These are phyloP conservation scores for Henckelia pumila DNA, from an alignment of 257 asterid genomes.

Conservation along the genomic window DNA sequence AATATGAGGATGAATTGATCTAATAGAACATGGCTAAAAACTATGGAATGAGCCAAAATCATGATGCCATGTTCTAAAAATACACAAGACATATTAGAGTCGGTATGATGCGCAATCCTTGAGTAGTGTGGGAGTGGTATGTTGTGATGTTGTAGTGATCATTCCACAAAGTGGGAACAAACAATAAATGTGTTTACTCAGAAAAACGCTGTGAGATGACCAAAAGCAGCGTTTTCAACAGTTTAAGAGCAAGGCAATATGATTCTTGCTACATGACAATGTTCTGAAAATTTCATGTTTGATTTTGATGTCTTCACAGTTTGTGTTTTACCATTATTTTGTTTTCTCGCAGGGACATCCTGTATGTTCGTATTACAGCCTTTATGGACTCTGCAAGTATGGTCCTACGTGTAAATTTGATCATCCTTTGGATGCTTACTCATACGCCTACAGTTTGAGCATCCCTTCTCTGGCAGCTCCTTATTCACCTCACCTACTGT, in stretches of 20 bases:
- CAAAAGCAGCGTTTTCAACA: not conserved
- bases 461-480: conserved; percentile 39
- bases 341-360: conserved; percentile 52
- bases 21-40: not conserved
- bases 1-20: not conserved
- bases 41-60: not conserved
- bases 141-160: not conserved
- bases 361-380: conserved; percentile 44
- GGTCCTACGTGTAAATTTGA: conserved; percentile 64
- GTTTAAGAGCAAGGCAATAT: not conserved
- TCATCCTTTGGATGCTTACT: conserved; percentile 57
- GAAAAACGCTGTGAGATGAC: not conserved
- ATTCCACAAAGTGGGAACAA: not conserved
- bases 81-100: not conserved
- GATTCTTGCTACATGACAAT: not conserved
- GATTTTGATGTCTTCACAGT: not conserved
- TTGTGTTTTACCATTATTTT: not conserved
- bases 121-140: not conserved
- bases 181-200: too few species aligned
- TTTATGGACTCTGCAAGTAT: conserved; percentile 57
- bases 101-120: not conserved
- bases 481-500: conserved; percentile 25
- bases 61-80: not conserved
- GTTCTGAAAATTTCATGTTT: not conserved
- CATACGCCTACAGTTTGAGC: conserved; percentile 34